Conservation (phyloP, 2,329 filamentous ascomycete genomes). For the Calonectria crousiana region DNA sequence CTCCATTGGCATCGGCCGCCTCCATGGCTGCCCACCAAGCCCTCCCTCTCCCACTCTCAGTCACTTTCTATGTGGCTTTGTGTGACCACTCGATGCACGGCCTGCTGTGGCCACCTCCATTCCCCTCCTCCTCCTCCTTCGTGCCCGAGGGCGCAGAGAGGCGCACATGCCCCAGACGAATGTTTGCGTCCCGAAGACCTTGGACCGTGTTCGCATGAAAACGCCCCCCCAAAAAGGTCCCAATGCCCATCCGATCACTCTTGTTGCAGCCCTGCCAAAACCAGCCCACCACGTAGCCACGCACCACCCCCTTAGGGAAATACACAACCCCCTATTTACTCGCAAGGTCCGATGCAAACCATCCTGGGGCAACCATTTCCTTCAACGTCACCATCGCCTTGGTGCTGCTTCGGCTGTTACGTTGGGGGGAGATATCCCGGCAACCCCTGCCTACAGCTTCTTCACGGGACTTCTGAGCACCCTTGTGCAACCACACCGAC, state of each 20-base stretch:
- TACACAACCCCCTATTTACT: neutral
- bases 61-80: neutral
- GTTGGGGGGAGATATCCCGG: constrained; percentile 5
- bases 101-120: neutral
- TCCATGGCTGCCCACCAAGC: neutral
- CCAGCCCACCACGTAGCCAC: neutral
- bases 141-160: neutral
- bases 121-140: neutral
- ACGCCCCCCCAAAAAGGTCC: neutral
- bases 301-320: neutral
- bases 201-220: neutral
- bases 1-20: neutral
- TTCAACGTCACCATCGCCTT: neutral
- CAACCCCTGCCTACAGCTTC: neutral
- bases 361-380: neutral
- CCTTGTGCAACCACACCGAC: constrained; percentile 10
- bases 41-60: neutral
- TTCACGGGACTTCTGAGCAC: neutral
- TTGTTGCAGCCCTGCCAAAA: neutral
- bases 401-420: constrained; percentile 6
- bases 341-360: neutral
- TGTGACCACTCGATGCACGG: neutral
- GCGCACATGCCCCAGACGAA: neutral
- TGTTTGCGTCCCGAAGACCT: neutral
- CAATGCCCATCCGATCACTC: neutral